These are phyloP conservation scores for Lepidium aucheri DNA, from an alignment of 345 rosid genomes.

Conservation along the genomic window DNA sequence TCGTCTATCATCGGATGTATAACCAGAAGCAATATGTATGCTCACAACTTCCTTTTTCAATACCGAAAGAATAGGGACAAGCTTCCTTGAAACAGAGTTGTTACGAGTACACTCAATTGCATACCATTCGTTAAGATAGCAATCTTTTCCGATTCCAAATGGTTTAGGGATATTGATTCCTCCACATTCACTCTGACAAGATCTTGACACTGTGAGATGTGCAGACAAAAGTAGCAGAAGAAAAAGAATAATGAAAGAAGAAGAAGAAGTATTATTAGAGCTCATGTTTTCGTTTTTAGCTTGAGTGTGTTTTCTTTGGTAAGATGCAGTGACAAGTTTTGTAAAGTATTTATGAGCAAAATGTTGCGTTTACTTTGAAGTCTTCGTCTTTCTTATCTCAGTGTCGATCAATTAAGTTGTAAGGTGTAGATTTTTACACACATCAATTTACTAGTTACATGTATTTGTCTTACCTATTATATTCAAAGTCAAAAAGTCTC, in stretches of 20 bases:
- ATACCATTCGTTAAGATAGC: not conserved
- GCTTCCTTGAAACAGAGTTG: not conserved
- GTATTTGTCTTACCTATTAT: too few species aligned
- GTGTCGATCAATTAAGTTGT: too few species aligned
- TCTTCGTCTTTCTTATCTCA: too few species aligned
- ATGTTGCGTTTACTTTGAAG: too few species aligned
- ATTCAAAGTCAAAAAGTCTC: too few species aligned
- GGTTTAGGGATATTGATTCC: slow-evolving; percentile 29
- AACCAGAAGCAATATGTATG: too few species aligned
- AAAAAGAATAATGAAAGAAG: not conserved
- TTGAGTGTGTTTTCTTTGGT: too few species aligned
- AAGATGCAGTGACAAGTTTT: too few species aligned
- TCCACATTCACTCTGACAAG: slow-evolving; percentile 26
- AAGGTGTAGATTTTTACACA: too few species aligned
- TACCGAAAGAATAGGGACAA: not conserved
- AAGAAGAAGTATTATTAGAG: not conserved
- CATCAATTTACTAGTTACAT: too few species aligned
- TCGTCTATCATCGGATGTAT: too few species aligned
- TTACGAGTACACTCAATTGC: not conserved
- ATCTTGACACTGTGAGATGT: not conserved
- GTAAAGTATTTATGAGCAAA: too few species aligned
- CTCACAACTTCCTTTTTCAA: not conserved
- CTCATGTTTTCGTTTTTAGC: not conserved
- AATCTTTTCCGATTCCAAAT: slow-evolving; percentile 16
- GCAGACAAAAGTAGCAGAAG: not conserved